These are phyloP conservation scores for Diversispora epigaea DNA, from an alignment of 192 early-diverging fungal genomes.

Conservation along the genomic window DNA sequence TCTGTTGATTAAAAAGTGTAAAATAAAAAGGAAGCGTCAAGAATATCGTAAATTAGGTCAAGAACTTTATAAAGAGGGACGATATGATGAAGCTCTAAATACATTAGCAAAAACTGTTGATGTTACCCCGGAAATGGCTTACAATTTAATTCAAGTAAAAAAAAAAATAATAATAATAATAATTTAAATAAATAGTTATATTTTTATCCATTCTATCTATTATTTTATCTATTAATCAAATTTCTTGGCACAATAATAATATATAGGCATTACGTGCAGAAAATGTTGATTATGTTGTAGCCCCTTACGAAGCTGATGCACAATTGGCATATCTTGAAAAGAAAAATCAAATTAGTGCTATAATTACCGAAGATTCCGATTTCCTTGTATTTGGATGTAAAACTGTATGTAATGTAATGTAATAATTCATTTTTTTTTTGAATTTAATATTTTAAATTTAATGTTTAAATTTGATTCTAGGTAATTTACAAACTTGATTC, in stretches of 20 bases:
- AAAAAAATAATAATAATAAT: conserved; percentile 9
- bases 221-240: conserved; percentile 1
- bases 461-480: conserved; percentile 23
- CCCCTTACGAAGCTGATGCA: conserved; percentile 97
- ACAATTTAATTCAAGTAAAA: conserved; percentile 67
- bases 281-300: conserved; percentile 77
- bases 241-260: background rate
- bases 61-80: conserved; percentile 53
- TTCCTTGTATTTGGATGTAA: conserved; percentile 88
- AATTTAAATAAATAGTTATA: conserved; percentile 20
- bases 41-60: conserved; percentile 58
- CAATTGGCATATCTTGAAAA: conserved; percentile 85
- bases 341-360: conserved; percentile 65
- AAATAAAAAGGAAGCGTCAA: conserved; percentile 51
- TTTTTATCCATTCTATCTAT: background rate
- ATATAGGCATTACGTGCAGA: conserved; percentile 56
- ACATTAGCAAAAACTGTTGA: conserved; percentile 74
- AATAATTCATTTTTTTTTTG: conserved; percentile 9
- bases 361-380: conserved; percentile 96
- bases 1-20: background rate
- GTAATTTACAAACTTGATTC: conserved; percentile 84
- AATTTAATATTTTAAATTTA: background rate
- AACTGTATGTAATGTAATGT: conserved; percentile 40
- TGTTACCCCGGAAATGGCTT: conserved; percentile 84
- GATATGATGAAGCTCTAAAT: conserved; percentile 66